These are phyloP conservation scores for Chenopodium quinoa DNA, from an alignment of 148 eudicot genomes.

Conservation along the genomic window DNA sequence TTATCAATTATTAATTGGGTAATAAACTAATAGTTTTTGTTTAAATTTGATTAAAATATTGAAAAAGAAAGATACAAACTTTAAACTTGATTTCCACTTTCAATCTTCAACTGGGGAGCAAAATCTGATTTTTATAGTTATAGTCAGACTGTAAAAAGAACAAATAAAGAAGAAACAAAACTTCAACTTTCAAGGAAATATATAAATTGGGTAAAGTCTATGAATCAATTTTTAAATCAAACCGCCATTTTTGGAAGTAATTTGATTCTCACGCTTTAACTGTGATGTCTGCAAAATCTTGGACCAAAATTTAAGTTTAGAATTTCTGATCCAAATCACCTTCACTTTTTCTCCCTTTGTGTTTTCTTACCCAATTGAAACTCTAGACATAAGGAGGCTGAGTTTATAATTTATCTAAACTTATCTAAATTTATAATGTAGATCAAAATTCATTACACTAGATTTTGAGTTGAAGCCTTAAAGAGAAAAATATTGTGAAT, in stretches of 20 bases:
- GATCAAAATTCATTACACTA: no score
- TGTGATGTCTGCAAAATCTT: constrained; percentile 19
- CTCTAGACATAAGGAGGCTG: no score
- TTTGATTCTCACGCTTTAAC: constrained; percentile 14
- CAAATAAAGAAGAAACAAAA: constrained; percentile 1
- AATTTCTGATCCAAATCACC: not conserved
- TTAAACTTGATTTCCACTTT: not conserved
- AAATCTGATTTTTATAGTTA: constrained; percentile 12
- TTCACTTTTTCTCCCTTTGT: not conserved
- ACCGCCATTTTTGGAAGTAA: not conserved
- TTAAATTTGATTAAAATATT: no score
- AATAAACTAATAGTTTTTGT: no score
- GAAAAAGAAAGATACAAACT: not conserved
- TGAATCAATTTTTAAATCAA: not conserved
- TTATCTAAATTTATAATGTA: no score
- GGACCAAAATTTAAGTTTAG: not conserved
- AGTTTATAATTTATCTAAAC: no score
- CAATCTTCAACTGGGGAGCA: constrained; percentile 7
- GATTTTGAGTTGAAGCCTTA: no score
- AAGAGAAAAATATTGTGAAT: no score
- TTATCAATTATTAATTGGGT: no score
- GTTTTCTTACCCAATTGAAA: not conserved
- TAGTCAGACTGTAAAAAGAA: constrained; percentile 14
- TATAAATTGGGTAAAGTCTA: not conserved
- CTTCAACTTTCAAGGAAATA: not conserved